Conservation (phyloP, 352 stramenopile species). For the Thalassiosira mediterranea region DNA sequence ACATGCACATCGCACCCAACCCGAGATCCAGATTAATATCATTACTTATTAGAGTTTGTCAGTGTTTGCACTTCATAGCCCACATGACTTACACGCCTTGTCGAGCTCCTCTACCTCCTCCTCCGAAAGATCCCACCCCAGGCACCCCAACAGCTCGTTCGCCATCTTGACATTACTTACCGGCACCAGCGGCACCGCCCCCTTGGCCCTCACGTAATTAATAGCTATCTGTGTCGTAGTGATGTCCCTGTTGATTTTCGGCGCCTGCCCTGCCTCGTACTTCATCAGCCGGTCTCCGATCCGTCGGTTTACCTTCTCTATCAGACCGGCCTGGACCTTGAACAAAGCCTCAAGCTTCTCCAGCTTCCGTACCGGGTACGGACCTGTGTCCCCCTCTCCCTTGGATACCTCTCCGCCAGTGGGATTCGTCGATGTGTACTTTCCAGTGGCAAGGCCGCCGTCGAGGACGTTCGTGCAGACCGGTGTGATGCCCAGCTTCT, state of each 20-base stretch:
- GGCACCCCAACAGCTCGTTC: constrained; percentile 74
- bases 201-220: constrained; percentile 83
- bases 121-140: constrained; percentile 78
- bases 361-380: constrained; percentile 63
- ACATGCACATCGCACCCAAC: too few relatives aligned
- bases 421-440: constrained; percentile 78
- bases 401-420: constrained; percentile 58
- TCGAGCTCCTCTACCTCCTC: constrained; percentile 82
- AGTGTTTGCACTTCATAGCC: constrained; percentile 20
- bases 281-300: constrained; percentile 31
- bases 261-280: constrained; percentile 15
- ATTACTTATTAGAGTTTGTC: too few relatives aligned
- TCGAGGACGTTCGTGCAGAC: constrained; percentile 70
- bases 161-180: constrained; percentile 72
- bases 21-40: too few relatives aligned
- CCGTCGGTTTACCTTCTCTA: constrained; percentile 25
- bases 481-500: constrained; percentile 72
- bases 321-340: constrained; percentile 45
- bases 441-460: constrained; percentile 69
- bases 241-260: constrained; percentile 76
- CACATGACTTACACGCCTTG: constrained; percentile 54
- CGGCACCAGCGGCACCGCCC: constrained; percentile 74
- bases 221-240: constrained; percentile 82
- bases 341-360: constrained; percentile 75
- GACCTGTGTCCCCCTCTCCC: constrained; percentile 40